Percentiles rank a stretch among this genome's conserved stretches.
Conservation (phyloP, 148 eudicot genomes). For the Camellia japonica region DNA sequence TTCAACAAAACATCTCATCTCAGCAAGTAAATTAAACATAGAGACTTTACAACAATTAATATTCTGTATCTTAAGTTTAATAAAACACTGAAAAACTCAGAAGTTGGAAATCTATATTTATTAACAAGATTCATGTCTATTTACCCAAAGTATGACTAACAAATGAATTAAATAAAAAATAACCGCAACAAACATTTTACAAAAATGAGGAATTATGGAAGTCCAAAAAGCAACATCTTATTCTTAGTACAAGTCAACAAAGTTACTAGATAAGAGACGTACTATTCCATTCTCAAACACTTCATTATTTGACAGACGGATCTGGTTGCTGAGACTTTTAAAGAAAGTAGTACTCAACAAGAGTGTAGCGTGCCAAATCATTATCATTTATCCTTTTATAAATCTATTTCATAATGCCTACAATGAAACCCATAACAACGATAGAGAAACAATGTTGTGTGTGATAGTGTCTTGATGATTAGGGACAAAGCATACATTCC, state of each 20-base stretch:
- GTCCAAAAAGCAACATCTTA: too few relatives aligned
- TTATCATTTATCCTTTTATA: background rate
- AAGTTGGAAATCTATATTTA: background rate
- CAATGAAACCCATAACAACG: background rate
- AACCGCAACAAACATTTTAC: background rate
- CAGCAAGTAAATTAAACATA: background rate
- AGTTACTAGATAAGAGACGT: background rate
- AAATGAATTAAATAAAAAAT: background rate
- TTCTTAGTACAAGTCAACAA: too few relatives aligned
- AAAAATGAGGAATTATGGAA: background rate
- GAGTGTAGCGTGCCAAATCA: background rate
- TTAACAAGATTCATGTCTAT: background rate
- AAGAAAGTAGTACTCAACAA: background rate
- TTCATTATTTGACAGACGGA: background rate
- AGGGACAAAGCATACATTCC: background rate
- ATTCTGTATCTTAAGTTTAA: background rate
- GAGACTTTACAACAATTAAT: background rate
- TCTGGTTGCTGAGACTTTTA: background rate
- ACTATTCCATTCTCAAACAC: too few relatives aligned
- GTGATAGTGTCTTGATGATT: background rate
- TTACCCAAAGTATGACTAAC: background rate
- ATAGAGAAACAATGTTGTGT: too few relatives aligned
- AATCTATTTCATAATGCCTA: background rate
- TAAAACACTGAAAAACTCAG: background rate
- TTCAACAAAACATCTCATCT: slow-evolving; percentile 8